A percentile compares a stretch with the other conserved stretches of the same genome.
Conservation (phyloP, 2,329 filamentous ascomycete genomes). For the Fusarium secorum region DNA sequence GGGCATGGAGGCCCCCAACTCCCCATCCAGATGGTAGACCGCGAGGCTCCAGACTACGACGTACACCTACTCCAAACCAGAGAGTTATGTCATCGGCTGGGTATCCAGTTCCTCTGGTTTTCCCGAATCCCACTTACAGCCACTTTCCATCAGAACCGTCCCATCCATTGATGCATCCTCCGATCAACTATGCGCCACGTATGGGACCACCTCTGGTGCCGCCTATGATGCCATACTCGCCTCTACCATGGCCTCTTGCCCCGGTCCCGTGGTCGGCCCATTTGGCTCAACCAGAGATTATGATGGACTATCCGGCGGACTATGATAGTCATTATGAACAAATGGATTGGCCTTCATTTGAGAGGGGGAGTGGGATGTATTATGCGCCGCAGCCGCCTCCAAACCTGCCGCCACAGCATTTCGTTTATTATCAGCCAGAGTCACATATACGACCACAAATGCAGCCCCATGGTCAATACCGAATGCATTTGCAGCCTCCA, state of each 20-base stretch:
- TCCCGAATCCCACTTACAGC: not conserved
- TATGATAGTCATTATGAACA: not conserved
- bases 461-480: not conserved
- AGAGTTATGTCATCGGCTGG: not conserved
- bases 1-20: slow-evolving; percentile 19
- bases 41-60: not conserved
- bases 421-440: not conserved
- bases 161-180: not conserved
- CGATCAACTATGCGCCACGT: not conserved
- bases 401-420: not conserved
- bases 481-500: not conserved
- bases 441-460: not conserved
- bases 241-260: slow-evolving; percentile 13
- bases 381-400: not conserved
- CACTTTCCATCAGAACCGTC: not conserved
- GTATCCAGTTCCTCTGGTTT: not conserved
- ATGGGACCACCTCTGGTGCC: not conserved
- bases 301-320: not conserved
- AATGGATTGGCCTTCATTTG: not conserved
- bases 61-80: not conserved
- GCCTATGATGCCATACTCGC: slow-evolving; percentile 6
- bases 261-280: not conserved
- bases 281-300: not conserved
- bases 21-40: slow-evolving; percentile 20
- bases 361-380: not conserved